Evolutionary conservation across 108 stramenopile genomes (phyloP), one percentile per base, ranked within the genome.

Genomic region (Conticribra weissflogii): DNA sequence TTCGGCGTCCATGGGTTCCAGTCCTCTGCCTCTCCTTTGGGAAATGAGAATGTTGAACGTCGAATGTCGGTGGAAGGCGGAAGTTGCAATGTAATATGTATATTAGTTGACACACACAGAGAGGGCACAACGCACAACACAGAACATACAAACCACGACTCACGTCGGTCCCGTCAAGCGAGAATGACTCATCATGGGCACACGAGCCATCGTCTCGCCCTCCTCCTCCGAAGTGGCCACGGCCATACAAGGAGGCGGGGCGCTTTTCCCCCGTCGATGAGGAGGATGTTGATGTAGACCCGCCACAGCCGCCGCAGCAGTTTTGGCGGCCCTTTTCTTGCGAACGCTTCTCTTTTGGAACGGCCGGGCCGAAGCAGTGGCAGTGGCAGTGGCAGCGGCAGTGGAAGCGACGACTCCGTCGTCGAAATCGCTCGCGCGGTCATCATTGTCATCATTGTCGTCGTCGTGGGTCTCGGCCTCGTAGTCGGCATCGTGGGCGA

Each of bases 1-100:
- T 49, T 45, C 61, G 9, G 61, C 61, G 41, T 62, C 61, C 17
- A 62, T 27, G 28, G 61, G 41, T 47, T 62, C 61, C 23, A 62
- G 23, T 14, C 61, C 61, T 7, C 54, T 51, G 4, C 19, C 50
- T 5, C 36, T 5, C 5, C 36, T 41, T 41, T 41, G 5, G 5
- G 36, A 5, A 41, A n/a, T n/a, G 36, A 41, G 12, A 9, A 41
- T 9, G 12, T 9, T 41, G 36, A 5, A 41, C 36, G 12, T 12
- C 36, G 12, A 9, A 9, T 41, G 12, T 41, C 12, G 36, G 36
- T 41, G 36, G 36, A 12, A 12, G 36, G 36, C 5, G 5, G 36
- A 9, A 41, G 5, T 9, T 41, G 12, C 12, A 41, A 9, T 41
- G 5, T 9, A 9, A 41, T 41, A 41, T 41, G 12, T 41, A 41